Evolutionary conservation across 2,329 filamentous ascomycete genomes (phyloP).

Genomic region (Microsporum ferrugineum): DNA sequence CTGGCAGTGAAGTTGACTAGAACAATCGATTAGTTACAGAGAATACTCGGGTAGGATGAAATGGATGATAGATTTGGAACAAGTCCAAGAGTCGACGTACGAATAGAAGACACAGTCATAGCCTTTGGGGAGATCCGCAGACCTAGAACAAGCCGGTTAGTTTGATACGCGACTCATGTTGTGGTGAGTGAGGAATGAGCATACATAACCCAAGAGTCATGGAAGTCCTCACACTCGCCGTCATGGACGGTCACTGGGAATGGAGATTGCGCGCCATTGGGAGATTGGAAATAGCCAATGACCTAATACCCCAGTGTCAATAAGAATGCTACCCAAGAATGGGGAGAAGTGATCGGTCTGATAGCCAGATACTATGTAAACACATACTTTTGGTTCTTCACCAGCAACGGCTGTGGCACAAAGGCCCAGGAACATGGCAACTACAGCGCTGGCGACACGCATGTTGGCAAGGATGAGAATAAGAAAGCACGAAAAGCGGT

Average conservation of each 20-base stretch:
- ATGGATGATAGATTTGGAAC: not conserved
- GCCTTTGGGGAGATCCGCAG: not conserved
- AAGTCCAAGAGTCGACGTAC: not conserved
- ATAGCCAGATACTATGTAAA: not conserved
- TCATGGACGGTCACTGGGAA: not conserved
- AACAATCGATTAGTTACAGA: not conserved
- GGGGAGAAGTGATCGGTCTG: not conserved
- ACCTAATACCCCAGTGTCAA: not conserved
- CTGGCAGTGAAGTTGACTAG: not conserved
- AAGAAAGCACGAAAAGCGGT: not conserved
- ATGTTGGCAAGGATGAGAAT: not conserved
- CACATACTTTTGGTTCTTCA: not conserved
- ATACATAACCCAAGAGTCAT: not conserved
- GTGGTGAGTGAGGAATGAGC: not conserved
- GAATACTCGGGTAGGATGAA: not conserved
- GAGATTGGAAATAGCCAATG: not conserved
- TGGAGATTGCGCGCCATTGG: not conserved
- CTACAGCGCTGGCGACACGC: not conserved
- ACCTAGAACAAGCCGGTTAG: not conserved
- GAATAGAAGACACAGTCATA: not conserved
- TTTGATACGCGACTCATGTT: not conserved
- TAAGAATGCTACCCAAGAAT: not conserved
- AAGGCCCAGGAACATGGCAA: not conserved
- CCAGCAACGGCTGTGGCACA: not conserved
- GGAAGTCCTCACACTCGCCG: not conserved